Conservation (phyloP, 768 basidiomycete genomes). For the Termitomyces sp. region DNA sequence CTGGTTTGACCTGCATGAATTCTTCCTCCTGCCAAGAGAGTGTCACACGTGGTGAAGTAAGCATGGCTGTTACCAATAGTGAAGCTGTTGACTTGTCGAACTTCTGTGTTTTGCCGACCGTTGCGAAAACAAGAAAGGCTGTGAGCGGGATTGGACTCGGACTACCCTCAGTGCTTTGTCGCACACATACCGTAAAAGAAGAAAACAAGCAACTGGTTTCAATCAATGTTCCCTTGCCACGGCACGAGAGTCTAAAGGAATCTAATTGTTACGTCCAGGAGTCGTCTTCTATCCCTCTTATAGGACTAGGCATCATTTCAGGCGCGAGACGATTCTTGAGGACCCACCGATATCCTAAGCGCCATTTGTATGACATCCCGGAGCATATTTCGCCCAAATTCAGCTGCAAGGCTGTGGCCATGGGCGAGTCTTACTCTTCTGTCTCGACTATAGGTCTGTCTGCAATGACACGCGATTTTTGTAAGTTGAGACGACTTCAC, state of each 20-base stretch:
- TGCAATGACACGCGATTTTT: not conserved
- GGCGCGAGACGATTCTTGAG: conserved; percentile 5
- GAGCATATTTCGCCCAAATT: conserved; percentile 11
- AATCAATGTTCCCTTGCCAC: not conserved
- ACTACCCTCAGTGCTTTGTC: conserved; percentile 1
- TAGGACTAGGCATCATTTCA: not conserved
- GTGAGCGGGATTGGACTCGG: conserved; percentile 11
- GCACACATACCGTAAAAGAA: not conserved
- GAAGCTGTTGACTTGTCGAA: not conserved
- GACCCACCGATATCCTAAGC: conserved; percentile 1
- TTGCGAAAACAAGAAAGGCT: conserved; percentile 1
- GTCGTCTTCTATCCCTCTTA: not conserved
- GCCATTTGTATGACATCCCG: conserved; percentile 9
- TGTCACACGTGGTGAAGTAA: not conserved
- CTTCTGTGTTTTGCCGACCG: not conserved
- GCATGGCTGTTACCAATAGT: not conserved
- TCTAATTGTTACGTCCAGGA: not conserved
- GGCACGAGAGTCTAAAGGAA: not conserved
- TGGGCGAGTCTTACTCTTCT: not conserved
- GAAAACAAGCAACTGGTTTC: not conserved
- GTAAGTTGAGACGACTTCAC: not conserved
- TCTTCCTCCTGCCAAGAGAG: not conserved
- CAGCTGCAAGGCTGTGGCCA: not conserved
- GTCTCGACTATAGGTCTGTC: not conserved
- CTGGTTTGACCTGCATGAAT: not conserved